Conservation (phyloP, 768 basidiomycete genomes). For the Dioszegia crocea region DNA sequence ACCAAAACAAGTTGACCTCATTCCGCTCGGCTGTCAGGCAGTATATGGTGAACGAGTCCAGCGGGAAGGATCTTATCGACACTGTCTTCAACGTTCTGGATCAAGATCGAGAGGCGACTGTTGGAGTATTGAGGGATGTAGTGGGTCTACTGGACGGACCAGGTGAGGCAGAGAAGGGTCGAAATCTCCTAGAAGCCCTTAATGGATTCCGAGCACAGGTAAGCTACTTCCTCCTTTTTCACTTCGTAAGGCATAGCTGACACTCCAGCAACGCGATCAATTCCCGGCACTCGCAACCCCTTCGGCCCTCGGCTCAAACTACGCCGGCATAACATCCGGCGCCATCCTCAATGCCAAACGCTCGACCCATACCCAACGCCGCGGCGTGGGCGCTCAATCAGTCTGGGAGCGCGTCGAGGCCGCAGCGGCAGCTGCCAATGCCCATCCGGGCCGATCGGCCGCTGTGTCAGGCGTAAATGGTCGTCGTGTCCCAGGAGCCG, state of each 20-base stretch:
- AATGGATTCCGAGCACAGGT: slow-evolving; percentile 81
- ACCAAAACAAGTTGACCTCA: slow-evolving; percentile 49
- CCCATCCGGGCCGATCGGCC: slow-evolving; percentile 28
- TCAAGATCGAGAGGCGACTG: slow-evolving; percentile 65
- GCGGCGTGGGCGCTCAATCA: slow-evolving; percentile 57
- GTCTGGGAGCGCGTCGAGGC: slow-evolving; percentile 84
- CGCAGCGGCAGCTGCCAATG: slow-evolving; percentile 60
- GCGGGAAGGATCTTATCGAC: slow-evolving; percentile 76
- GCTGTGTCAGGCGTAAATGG: slow-evolving; percentile 19
- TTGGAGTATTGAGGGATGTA: slow-evolving; percentile 53
- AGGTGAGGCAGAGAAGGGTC: slow-evolving; percentile 66
- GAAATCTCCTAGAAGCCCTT: slow-evolving; percentile 69
- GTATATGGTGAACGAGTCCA: slow-evolving; percentile 70
- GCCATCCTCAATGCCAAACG: slow-evolving; percentile 80
- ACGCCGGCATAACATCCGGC: slow-evolving; percentile 74
- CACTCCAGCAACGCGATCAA: slow-evolving; percentile 67
- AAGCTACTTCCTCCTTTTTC: slow-evolving; percentile 9
- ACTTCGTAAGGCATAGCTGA: neutral
- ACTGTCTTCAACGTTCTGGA: slow-evolving; percentile 80
- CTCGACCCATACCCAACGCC: slow-evolving; percentile 60
- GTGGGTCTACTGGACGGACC: slow-evolving; percentile 68
- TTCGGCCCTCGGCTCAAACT: slow-evolving; percentile 54
- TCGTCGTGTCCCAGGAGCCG: slow-evolving; percentile 39
- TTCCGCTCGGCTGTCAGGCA: slow-evolving; percentile 70
- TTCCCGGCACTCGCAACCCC: slow-evolving; percentile 66